Conservation (phyloP, 2,329 filamentous ascomycete genomes). For the Alternaria brassicae region DNA sequence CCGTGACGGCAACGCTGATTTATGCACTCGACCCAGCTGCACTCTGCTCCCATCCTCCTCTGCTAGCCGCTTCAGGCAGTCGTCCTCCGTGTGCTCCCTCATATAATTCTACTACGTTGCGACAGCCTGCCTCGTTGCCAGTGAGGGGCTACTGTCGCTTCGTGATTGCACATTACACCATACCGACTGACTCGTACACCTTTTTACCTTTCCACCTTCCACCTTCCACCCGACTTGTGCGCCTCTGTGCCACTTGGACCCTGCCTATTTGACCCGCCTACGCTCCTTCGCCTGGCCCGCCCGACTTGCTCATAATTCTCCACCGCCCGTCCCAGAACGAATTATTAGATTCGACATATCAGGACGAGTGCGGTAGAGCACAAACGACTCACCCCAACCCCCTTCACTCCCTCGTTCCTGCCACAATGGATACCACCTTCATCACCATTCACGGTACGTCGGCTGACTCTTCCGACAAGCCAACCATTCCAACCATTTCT, state of each 20-base stretch:
- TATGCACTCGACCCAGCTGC: conserved; percentile 2
- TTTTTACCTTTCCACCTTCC: not conserved
- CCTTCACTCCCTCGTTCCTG: not conserved
- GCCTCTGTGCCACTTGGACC: conserved; percentile 31
- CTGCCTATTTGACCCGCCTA: conserved; percentile 29
- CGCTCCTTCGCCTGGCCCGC: conserved; percentile 17
- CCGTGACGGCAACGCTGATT: conserved; percentile 4
- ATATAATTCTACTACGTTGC: not conserved
- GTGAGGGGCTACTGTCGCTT: conserved; percentile 1
- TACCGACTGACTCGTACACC: conserved; percentile 10
- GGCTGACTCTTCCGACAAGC: conserved; percentile 10
- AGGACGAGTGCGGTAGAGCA: conserved; percentile 37
- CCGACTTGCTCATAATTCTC: conserved; percentile 21
- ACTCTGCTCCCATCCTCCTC: not conserved
- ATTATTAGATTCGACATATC: conserved; percentile 49
- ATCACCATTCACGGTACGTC: conserved; percentile 85
- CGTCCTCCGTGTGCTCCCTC: not conserved
- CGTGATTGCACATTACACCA: conserved; percentile 12
- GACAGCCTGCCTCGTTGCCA: not conserved
- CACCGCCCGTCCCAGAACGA: conserved; percentile 41
- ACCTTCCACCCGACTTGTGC: conserved; percentile 18
- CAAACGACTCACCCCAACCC: not conserved
- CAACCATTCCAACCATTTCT: conserved; percentile 13
- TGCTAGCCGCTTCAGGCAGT: conserved; percentile 11
- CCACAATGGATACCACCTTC: conserved; percentile 76